Evolutionary conservation across 164 flowering plant species (phyloP).

Genomic region (Vitis riparia): DNA sequence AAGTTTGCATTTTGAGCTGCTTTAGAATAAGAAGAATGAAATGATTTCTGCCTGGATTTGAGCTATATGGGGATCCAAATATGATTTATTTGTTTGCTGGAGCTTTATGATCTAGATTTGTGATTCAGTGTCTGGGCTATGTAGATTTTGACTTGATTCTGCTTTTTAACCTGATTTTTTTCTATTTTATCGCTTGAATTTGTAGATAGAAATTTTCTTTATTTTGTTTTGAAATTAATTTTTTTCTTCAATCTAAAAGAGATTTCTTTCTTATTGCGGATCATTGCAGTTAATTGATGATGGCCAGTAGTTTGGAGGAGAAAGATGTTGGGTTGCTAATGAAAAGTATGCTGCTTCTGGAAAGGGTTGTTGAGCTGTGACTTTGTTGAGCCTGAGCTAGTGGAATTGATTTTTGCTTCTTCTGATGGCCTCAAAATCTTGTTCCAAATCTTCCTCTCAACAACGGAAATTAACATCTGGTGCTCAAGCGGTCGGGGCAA

Average conservation of each 20-base stretch:
- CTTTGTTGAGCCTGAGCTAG: slow-evolving; percentile 14
- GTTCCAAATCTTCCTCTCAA: slow-evolving; percentile 25
- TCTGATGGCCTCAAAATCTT: slow-evolving; percentile 48
- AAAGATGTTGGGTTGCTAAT: not conserved
- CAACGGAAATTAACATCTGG: slow-evolving; percentile 30
- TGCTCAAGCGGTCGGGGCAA: slow-evolving; percentile 26
- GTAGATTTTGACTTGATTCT: not conserved
- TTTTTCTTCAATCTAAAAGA: no score
- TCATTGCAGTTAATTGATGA: not conserved
- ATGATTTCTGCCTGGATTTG: not conserved
- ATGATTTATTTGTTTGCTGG: not conserved
- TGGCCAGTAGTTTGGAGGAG: not conserved
- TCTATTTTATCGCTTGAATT: no score
- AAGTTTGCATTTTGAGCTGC: slow-evolving; percentile 8
- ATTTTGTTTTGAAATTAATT: no score
- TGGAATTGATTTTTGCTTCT: not conserved
- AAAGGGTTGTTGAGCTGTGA: slow-evolving; percentile 14
- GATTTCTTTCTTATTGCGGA: no score
- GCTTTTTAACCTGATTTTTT: no score
- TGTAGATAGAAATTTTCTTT: no score
- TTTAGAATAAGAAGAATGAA: not conserved
- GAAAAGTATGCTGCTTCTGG: slow-evolving; percentile 1
- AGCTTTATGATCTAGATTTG: not conserved
- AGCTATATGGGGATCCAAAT: not conserved
- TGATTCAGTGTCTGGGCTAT: not conserved